These are phyloP conservation scores for Golubevia pallescens DNA, from an alignment of 1,284 basidiomycete species.

Conservation along the genomic window DNA sequence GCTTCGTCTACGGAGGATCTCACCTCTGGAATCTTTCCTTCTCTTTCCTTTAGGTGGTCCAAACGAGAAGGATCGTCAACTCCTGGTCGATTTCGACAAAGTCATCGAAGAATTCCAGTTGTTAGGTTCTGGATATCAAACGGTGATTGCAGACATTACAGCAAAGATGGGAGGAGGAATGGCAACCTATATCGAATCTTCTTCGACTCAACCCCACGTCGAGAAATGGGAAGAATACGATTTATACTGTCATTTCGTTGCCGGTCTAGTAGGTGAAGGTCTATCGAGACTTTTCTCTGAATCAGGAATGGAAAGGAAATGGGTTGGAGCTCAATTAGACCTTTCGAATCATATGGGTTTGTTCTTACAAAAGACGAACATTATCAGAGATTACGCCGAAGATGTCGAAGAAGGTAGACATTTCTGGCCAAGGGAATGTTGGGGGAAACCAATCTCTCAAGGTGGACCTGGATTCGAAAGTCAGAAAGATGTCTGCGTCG, in stretches of 20 bases:
- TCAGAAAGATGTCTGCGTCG: conserved; percentile 45
- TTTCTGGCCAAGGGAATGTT: conserved; percentile 96
- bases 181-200: conserved; percentile 77
- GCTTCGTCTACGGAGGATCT: too few relatives aligned
- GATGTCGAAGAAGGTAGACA: conserved; percentile 83
- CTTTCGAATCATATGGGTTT: conserved; percentile 96
- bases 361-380: conserved; percentile 96
- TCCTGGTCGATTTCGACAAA: conserved; percentile 84
- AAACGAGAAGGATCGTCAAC: conserved; percentile 85
- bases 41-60: conserved; percentile 69
- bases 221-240: conserved; percentile 76
- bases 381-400: conserved; percentile 93
- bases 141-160: conserved; percentile 78
- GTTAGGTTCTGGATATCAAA: conserved; percentile 70
- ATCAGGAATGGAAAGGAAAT: conserved; percentile 80
- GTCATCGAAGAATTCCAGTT: conserved; percentile 82
- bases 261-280: conserved; percentile 96
- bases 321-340: conserved; percentile 80
- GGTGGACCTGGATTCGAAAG: conserved; percentile 19
- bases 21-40: not conserved
- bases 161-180: conserved; percentile 84
- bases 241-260: conserved; percentile 98
- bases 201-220: conserved; percentile 27
- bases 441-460: conserved; percentile 67
- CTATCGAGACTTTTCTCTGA: conserved; percentile 87